Percentiles rank a stretch among this genome's conserved stretches.
Conservation (phyloP, 2,329 filamentous ascomycete species). For the Elsinoe australis region DNA sequence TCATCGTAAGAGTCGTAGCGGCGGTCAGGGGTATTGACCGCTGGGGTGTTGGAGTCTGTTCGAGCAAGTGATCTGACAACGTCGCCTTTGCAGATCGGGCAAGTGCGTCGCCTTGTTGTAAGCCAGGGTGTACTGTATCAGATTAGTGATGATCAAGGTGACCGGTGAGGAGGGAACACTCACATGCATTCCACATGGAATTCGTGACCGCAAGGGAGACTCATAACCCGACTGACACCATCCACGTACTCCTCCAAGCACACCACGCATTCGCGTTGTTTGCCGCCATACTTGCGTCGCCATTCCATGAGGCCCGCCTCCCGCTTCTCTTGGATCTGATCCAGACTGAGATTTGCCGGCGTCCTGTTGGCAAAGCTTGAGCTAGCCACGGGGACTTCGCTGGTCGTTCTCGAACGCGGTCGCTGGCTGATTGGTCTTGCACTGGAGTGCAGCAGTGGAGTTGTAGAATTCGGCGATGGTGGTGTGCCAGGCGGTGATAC, state of each 20-base stretch:
- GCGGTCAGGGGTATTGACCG: constrained; percentile 19
- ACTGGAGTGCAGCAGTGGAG: constrained; percentile 61
- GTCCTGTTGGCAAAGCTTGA: constrained; percentile 24
- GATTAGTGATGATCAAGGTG: constrained; percentile 7
- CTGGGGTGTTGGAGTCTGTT: constrained; percentile 16
- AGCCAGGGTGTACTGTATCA: constrained; percentile 79
- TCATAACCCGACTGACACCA: constrained; percentile 92
- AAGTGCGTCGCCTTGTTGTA: constrained; percentile 90
- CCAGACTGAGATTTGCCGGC: constrained; percentile 25
- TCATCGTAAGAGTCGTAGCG: constrained; percentile 20
- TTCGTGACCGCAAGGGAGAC: constrained; percentile 91
- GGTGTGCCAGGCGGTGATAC: constrained; percentile 22
- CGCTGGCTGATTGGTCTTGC: constrained; percentile 40
- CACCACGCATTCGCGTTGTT: constrained; percentile 83
- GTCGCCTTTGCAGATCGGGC: constrained; percentile 96
- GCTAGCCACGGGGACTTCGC: constrained; percentile 43
- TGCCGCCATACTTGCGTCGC: constrained; percentile 53
- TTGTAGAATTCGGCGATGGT: constrained; percentile 45
- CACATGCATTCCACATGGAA: constrained; percentile 98
- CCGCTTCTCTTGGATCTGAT: constrained; percentile 46
- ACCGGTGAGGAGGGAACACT: constrained; percentile 36
- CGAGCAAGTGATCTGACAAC: constrained; percentile 57
- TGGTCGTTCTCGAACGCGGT: constrained; percentile 59
- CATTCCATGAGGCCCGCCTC: constrained; percentile 44
- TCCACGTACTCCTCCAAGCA: constrained; percentile 95